phyloP scores from a whole-genome alignment of 352 stramenopile species.

The Phytophthora chlamydospora region DNA sequence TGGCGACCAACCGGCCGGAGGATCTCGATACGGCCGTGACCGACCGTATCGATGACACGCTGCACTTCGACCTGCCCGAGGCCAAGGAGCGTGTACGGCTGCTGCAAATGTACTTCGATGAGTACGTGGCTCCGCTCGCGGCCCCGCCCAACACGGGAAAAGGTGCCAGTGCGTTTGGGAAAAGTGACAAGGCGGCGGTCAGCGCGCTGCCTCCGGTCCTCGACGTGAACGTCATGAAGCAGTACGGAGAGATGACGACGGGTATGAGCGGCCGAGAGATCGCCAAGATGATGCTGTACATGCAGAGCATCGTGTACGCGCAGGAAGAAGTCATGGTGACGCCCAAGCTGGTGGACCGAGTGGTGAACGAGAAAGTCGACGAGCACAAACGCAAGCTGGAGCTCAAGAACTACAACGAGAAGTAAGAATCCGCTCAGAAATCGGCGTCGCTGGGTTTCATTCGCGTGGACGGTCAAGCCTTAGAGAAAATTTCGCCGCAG shows the following conservation, averaged over 20 bases:
- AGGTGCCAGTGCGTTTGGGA: conserved; percentile 2
- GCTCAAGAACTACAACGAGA: conserved; percentile 56
- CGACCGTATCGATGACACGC: conserved; percentile 83
- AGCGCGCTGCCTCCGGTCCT: conserved; percentile 20
- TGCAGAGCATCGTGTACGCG: conserved; percentile 84
- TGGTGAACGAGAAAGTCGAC: conserved; percentile 74
- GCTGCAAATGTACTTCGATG: conserved; percentile 73
- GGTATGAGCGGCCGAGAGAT: conserved; percentile 89
- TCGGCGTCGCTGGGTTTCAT: no score
- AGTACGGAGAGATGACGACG: conserved; percentile 63
- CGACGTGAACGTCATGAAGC: conserved; percentile 35
- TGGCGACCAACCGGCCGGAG: conserved; percentile 86
- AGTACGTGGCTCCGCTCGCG: conserved; percentile 55
- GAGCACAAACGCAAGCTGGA: conserved; percentile 76
- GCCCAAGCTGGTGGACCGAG: conserved; percentile 56
- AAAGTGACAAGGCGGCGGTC: conserved; percentile 22
- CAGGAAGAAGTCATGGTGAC: conserved; percentile 67
- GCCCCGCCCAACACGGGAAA: background rate
- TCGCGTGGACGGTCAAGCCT: no score
- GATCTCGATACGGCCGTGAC: conserved; percentile 80
- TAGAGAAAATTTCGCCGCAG: no score
- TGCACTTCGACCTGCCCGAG: conserved; percentile 82
- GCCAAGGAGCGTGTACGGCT: conserved; percentile 62
- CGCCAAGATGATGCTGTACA: conserved; percentile 87
- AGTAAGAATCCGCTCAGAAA: no score